These are phyloP conservation scores for Geranomyces variabilis DNA, from an alignment of 192 early-diverging fungal genomes.

Conservation along the genomic window DNA sequence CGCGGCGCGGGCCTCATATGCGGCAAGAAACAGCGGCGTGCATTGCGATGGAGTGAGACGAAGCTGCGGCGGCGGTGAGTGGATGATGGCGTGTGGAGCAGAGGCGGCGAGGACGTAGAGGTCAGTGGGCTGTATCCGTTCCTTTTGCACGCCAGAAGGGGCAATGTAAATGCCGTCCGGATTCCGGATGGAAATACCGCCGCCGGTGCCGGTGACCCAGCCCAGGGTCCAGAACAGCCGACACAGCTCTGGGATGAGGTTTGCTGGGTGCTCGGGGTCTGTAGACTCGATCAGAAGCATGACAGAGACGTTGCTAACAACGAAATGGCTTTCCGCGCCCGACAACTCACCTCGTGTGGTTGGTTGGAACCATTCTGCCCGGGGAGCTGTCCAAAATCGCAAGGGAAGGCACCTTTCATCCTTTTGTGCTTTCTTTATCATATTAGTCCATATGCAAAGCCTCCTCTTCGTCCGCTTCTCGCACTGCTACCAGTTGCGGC, in stretches of 20 bases:
- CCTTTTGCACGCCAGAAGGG: slow-evolving; percentile 95
- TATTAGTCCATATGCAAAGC: too few relatives aligned
- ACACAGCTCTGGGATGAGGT: slow-evolving; percentile 94
- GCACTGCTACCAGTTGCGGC: too few relatives aligned
- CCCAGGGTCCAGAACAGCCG: slow-evolving; percentile 84
- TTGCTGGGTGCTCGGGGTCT: slow-evolving; percentile 49
- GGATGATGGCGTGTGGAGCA: slow-evolving; percentile 57
- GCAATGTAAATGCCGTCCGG: slow-evolving; percentile 78
- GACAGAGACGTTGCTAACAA: too few relatives aligned
- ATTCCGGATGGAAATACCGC: slow-evolving; percentile 47
- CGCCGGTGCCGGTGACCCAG: slow-evolving; percentile 93
- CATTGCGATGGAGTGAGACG: slow-evolving; percentile 84
- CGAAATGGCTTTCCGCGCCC: too few relatives aligned
- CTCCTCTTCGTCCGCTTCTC: too few relatives aligned
- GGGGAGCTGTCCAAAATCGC: too few relatives aligned
- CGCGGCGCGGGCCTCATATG: slow-evolving; percentile 81
- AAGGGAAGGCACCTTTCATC: too few relatives aligned
- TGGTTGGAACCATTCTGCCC: too few relatives aligned
- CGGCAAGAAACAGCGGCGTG: slow-evolving; percentile 93
- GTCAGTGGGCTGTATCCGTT: slow-evolving; percentile 82
- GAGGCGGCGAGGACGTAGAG: slow-evolving; percentile 79
- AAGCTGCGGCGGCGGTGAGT: slow-evolving; percentile 62
- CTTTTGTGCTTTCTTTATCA: too few relatives aligned
- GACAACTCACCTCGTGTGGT: too few relatives aligned
- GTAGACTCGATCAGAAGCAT: slow-evolving; percentile 16